Evolutionary conservation across 345 rosid genomes (phyloP), one percentile per base, ranked within the genome.

Genomic region (Syzygium grande): DNA sequence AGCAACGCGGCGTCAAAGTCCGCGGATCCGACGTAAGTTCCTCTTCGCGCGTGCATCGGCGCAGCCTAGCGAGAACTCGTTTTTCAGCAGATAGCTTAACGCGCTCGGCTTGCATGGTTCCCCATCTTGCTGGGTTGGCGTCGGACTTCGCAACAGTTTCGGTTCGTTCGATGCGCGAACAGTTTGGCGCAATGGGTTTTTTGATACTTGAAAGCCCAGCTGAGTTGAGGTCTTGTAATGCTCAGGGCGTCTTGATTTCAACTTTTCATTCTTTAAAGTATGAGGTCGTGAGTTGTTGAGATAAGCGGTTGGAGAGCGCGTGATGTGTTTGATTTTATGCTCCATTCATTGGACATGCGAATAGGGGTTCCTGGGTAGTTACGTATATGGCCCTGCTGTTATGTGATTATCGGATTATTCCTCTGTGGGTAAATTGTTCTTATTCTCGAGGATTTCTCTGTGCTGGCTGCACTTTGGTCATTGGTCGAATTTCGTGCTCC

Each of bases 1-100:
- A 95, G 88, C 91, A 89, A 68, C 98, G 99, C 19, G 97, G 96
- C 52, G 94, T 92, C 87, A 96, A 92, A 89, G 95, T 95, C 85
- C 94, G 94, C 87, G 99, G 99, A n/a, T 93, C 93, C 89, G 94
- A 94, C 85, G 99, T 95, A 58, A 84, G 85, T 38, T 15, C 73
- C 84, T 52, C 13, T 49, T 21, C 7, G 14, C 30, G 19, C 38
- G 54, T 9, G 43, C 43, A n/a, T 25, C 49, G 46, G 55, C 80
- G 80, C 80, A 34, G 23, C 49, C 46, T 19, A 17, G 80, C 80
- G 3, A 17, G 1, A 73, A 38, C 25, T 73, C 49, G 80, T 19
- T 43, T 43, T 43, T 27, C 30, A 6, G 80, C 25, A 73, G 80
- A 73, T 73, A 0, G 2, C 46, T 68, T 4, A 3, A 68, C 80